Conservation (phyloP, 2,329 filamentous ascomycete genomes). For the Trichoderma koningii region DNA sequence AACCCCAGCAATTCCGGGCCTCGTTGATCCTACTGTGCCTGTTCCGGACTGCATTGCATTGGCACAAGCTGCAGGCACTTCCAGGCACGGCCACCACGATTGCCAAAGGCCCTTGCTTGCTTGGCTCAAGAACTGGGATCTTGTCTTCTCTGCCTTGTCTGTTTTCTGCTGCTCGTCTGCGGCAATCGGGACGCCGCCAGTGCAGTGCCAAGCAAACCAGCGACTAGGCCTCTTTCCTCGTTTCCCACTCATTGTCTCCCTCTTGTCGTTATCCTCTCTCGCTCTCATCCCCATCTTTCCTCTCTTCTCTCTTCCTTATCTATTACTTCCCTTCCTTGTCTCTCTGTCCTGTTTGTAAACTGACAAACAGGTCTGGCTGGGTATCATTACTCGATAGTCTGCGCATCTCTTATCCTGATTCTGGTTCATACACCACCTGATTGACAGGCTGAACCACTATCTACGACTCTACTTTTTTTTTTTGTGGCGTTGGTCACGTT, state of each 20-base stretch:
- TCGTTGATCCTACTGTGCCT: slow-evolving; percentile 2
- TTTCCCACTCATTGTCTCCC: background rate
- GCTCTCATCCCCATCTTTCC: slow-evolving; percentile 3
- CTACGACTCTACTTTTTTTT: background rate
- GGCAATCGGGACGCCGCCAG: slow-evolving; percentile 20
- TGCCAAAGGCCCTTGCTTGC: slow-evolving; percentile 12
- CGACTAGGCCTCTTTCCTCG: background rate
- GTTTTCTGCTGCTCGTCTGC: slow-evolving; percentile 9
- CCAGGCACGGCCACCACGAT: slow-evolving; percentile 20
- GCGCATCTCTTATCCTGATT: background rate
- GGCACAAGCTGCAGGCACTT: slow-evolving; percentile 26
- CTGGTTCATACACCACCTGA: no score
- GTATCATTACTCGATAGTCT: background rate
- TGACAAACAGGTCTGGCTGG: background rate
- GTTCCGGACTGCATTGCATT: background rate
- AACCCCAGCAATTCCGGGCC: slow-evolving; percentile 7
- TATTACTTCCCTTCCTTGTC: background rate
- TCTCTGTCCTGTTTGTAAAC: background rate
- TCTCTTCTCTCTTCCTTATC: background rate
- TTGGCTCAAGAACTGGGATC: slow-evolving; percentile 4
- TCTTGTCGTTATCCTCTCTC: slow-evolving; percentile 3
- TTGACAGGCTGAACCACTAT: no score
- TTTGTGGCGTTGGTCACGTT: slow-evolving; percentile 11
- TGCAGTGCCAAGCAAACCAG: slow-evolving; percentile 12
- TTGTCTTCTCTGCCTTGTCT: background rate